These are phyloP conservation scores for Citrullus colocynthis DNA, from an alignment of 306 rosid genomes.

Conservation along the genomic window DNA sequence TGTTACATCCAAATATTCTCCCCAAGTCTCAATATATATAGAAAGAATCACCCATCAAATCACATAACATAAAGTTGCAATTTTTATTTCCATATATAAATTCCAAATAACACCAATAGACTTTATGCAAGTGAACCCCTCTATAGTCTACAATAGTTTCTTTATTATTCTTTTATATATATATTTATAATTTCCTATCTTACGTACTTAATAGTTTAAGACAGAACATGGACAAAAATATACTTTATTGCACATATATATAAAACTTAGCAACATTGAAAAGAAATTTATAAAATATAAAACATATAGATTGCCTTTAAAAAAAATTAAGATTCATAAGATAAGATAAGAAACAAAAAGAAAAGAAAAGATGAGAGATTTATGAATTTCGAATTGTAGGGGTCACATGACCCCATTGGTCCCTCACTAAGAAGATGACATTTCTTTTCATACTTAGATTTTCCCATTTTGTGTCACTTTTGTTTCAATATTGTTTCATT, in stretches of 20 bases:
- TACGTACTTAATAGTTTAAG: not conserved
- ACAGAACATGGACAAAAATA: not conserved
- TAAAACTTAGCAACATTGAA: not conserved
- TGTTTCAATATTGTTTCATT: too few relatives aligned
- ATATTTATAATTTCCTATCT: not conserved
- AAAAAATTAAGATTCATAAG: not conserved
- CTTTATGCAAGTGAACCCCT: not conserved
- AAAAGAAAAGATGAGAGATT: too few relatives aligned
- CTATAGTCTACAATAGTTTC: not conserved
- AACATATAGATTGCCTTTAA: not conserved
- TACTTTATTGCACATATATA: not conserved
- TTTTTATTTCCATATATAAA: not conserved
- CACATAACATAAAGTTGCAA: not conserved
- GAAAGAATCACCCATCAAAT: not conserved
- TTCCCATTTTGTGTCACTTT: not conserved
- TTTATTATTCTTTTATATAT: not conserved
- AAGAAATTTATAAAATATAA: not conserved
- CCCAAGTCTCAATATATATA: not conserved
- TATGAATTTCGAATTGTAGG: not conserved
- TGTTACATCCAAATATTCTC: not conserved
- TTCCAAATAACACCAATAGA: not conserved
- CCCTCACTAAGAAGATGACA: not conserved
- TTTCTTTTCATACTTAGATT: not conserved
- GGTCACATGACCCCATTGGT: not conserved
- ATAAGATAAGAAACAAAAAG: too few relatives aligned